Conservation (phyloP, 768 basidiomycete species). For the Macrolepiota fuliginosa region DNA sequence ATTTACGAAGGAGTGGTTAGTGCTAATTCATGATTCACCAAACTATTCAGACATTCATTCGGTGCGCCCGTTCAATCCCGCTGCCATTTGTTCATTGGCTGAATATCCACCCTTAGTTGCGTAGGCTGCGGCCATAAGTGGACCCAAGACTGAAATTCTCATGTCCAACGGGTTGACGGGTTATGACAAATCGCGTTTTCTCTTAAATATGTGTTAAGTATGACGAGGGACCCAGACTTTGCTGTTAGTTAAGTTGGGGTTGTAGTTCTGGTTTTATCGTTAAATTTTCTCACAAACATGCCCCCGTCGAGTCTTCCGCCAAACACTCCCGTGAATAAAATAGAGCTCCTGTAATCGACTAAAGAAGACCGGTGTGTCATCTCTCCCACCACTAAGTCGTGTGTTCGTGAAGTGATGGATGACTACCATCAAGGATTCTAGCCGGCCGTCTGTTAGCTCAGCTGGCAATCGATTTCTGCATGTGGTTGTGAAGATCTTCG, state of each 20-base stretch:
- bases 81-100: not conserved
- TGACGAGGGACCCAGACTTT: not conserved
- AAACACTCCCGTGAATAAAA: not conserved
- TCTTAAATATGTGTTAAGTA: not conserved
- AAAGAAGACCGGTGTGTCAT: not conserved
- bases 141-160: not conserved
- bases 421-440: not conserved
- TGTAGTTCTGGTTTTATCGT: not conserved
- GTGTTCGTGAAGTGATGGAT: not conserved
- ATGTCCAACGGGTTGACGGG: not conserved
- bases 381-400: not conserved
- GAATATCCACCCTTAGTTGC: not conserved
- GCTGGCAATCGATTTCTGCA: not conserved
- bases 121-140: constrained; percentile 9
- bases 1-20: not conserved
- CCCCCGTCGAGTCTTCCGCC: not conserved
- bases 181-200: not conserved
- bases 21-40: not conserved
- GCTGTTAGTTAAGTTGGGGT: not conserved
- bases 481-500: not conserved
- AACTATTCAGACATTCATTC: constrained; percentile 1
- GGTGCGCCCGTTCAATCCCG: not conserved
- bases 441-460: not conserved
- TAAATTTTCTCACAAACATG: not conserved
- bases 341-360: not conserved